Base-by-base conservation (phyloP, 2,329 filamentous ascomycete species). In the Emydomyces testavorans region DNA sequence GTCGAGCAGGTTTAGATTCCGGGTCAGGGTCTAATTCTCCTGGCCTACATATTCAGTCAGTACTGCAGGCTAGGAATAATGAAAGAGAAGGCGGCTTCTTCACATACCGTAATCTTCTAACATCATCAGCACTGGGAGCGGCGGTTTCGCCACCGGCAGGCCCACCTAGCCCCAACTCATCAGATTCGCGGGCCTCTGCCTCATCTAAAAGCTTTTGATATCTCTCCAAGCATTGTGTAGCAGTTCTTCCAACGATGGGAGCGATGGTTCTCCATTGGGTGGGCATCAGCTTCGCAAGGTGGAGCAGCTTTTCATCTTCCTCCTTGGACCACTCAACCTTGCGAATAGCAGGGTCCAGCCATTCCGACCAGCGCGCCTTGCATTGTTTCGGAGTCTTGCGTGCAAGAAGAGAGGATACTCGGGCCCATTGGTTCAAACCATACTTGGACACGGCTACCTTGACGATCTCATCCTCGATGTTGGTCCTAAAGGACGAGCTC, bases 251-350 rank as follows among this genome's bases (percentile, higher is more conserved):
- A 59, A 98, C 89, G 57, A 96, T 90, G 48, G 92, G 89, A 50
- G 92, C 90, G 62, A 98, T 96, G 40, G 92, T 96, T 61, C 92
- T 83, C 92, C 92, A 98, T 77, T 98, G 92, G 23, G 90, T 96
- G 49, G 92, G 92, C 83, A 98, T 94, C 70, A 98, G 75, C 76
- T 96, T 98, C 53, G 92, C 92, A 61, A 98, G 76, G 62, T 96
- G 92, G 59, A 98, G 70, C 52, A 98, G 76, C 71, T 94, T 95
- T 73, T 98, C 92, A 65, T 98, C 92, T 66, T 98, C 92, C 68
- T 98, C 92, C 62, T 92, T 85, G 64, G 87, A 94, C 90, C 92
- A 98, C 71, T 98, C 92, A 58, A 94, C 92, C 74, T 98, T 98
- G 62, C 90, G 85, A 72, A 98, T 96, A 63, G 85, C 86, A 16